Percentiles rank a stretch among this genome's conserved stretches.
These are phyloP conservation scores for Aspergillus saccharolyticus DNA, from an alignment of 495 filamentous ascomycete genomes.

Conservation along the genomic window DNA sequence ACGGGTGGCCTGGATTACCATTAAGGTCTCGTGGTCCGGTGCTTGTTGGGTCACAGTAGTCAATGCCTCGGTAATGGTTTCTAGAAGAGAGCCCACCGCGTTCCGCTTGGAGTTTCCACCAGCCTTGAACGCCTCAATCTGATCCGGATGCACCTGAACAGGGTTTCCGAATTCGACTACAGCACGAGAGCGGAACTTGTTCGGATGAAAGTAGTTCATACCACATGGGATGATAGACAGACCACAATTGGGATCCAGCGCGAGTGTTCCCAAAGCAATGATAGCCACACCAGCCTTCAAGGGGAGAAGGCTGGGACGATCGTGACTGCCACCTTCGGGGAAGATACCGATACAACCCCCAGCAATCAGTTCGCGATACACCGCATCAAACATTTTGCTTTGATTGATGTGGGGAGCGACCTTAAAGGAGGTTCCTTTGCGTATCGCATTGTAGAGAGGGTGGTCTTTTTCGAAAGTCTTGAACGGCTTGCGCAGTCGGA, in stretches of 20 bases:
- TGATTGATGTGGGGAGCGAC: constrained; percentile 92
- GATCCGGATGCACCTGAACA: constrained; percentile 70
- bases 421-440: constrained; percentile 78
- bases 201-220: constrained; percentile 99
- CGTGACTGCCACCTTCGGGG: constrained; percentile 95
- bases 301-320: constrained; percentile 87
- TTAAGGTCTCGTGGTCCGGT: constrained; percentile 94
- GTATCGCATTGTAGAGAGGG: constrained; percentile 49
- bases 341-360: constrained; percentile 96
- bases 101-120: constrained; percentile 65
- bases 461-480: background rate
- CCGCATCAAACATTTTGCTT: constrained; percentile 85
- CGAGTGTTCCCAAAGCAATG: constrained; percentile 92
- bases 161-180: constrained; percentile 94
- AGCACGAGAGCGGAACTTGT: constrained; percentile 96
- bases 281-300: constrained; percentile 97
- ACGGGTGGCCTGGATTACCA: constrained; percentile 93
- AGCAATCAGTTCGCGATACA: constrained; percentile 71
- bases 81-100: constrained; percentile 74
- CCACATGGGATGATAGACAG: constrained; percentile 98
- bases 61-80: constrained; percentile 79
- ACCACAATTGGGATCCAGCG: constrained; percentile 83
- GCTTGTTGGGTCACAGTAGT: constrained; percentile 87
- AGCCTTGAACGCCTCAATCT: constrained; percentile 79
- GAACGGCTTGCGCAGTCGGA: constrained; percentile 4